Conservation (phyloP, 768 basidiomycete genomes). For the Phallus indusiatus region DNA sequence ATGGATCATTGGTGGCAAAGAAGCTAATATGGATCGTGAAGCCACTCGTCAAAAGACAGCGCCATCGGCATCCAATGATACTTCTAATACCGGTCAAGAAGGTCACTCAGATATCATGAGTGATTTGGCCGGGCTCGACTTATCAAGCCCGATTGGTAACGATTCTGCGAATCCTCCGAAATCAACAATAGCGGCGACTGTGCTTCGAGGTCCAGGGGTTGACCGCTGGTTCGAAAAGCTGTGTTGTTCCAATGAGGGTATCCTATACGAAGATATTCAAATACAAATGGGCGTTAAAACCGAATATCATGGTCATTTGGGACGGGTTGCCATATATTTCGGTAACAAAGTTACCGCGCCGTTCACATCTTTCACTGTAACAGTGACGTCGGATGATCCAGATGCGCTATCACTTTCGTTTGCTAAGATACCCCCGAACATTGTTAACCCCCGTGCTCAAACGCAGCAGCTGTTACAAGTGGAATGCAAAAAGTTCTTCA, state of each 20-base stretch:
- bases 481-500: constrained; percentile 88
- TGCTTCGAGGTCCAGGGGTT: constrained; percentile 60
- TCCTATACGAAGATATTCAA: constrained; percentile 92
- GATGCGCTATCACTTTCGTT: constrained; percentile 76
- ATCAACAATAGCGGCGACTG: constrained; percentile 30
- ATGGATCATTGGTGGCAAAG: constrained; percentile 94
- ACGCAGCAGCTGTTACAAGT: constrained; percentile 89
- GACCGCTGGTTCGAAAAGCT: constrained; percentile 89
- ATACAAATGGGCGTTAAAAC: constrained; percentile 96
- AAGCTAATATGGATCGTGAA: constrained; percentile 75
- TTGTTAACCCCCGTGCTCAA: constrained; percentile 74
- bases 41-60: constrained; percentile 37
- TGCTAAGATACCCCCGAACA: constrained; percentile 82
- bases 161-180: constrained; percentile 6
- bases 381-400: constrained; percentile 61
- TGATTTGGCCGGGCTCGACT: constrained; percentile 77
- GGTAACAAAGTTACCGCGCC: constrained; percentile 90
- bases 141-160: constrained; percentile 30
- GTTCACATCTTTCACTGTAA: constrained; percentile 86
- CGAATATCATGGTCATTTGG: constrained; percentile 89
- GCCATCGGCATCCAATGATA: constrained; percentile 27
- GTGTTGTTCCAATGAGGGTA: constrained; percentile 69
- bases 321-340: constrained; percentile 88
- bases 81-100: constrained; percentile 24
- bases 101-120: constrained; percentile 51